Conservation (phyloP, 352 stramenopile genomes). For the Phytopythium vexans region DNA sequence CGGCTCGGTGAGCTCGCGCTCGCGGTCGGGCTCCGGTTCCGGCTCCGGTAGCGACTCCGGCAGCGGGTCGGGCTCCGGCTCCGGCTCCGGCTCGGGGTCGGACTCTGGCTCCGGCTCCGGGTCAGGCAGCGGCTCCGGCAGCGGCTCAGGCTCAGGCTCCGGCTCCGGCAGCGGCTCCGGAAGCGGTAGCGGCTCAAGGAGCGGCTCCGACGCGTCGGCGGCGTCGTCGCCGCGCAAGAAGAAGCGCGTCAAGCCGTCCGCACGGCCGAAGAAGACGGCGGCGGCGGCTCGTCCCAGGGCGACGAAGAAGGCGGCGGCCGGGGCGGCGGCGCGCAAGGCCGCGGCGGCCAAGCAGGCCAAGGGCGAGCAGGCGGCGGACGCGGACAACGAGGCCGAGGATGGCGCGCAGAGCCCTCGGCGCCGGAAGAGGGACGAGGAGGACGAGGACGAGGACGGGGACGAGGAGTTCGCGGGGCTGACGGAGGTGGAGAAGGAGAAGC, state of each 20-base stretch:
- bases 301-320: constrained; percentile 36
- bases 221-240: constrained; percentile 36
- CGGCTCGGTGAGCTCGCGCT: constrained; percentile 56
- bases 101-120: constrained; percentile 31
- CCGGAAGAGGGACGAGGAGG: constrained; percentile 17
- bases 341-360: constrained; percentile 23
- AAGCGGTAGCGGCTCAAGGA: constrained; percentile 19
- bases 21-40: constrained; percentile 21
- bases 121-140: constrained; percentile 26
- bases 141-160: constrained; percentile 23
- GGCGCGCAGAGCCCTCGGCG: no score
- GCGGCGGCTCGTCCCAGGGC: constrained; percentile 10
- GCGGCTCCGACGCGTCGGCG: constrained; percentile 13
- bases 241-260: constrained; percentile 45
- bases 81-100: constrained; percentile 26
- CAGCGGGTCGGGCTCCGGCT: constrained; percentile 26
- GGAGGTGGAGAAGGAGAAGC: constrained; percentile 86
- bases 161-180: constrained; percentile 30
- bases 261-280: constrained; percentile 32
- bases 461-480: constrained; percentile 67
- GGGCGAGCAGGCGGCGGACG: constrained; percentile 32
- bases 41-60: constrained; percentile 20
- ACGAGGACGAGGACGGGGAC: constrained; percentile 48
- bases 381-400: constrained; percentile 35
- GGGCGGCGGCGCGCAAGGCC: constrained; percentile 28